phyloP scores from a whole-genome alignment of 2,329 filamentous ascomycete genomes.

The Drechslerella coelobrocha region DNA sequence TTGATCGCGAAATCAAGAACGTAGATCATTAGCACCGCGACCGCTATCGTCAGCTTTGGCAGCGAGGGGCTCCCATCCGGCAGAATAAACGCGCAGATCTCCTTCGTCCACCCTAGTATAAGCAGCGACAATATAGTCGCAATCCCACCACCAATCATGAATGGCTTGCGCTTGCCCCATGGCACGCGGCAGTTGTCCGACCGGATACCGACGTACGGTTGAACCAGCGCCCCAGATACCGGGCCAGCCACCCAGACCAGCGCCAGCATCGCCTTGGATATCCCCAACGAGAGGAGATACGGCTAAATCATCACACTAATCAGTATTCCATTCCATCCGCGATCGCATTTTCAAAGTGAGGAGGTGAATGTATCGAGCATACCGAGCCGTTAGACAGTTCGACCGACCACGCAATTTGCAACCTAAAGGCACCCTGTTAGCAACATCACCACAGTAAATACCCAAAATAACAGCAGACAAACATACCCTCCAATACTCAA shows the following conservation, averaged over 20 bases:
- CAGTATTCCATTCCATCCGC: constrained; percentile 6
- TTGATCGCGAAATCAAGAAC: constrained; percentile 94
- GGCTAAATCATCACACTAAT: constrained; percentile 58
- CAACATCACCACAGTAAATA: constrained; percentile 19
- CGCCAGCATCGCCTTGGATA: constrained; percentile 82
- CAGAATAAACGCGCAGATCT: constrained; percentile 73
- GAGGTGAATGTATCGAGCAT: constrained; percentile 54
- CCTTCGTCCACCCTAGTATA: constrained; percentile 75
- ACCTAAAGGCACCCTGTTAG: constrained; percentile 59
- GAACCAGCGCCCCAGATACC: constrained; percentile 77
- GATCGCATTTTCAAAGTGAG: not conserved
- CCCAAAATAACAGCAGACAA: constrained; percentile 11
- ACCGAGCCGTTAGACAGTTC: constrained; percentile 90
- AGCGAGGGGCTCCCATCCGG: constrained; percentile 64
- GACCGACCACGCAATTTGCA: constrained; percentile 95
- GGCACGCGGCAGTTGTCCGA: constrained; percentile 77
- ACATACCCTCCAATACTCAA: constrained; percentile 77
- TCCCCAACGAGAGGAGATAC: constrained; percentile 77
- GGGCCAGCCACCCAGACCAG: constrained; percentile 86
- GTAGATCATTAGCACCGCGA: constrained; percentile 87
- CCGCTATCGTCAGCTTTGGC: constrained; percentile 70
- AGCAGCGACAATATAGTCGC: constrained; percentile 73
- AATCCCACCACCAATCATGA: constrained; percentile 74
- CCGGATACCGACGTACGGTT: constrained; percentile 81
- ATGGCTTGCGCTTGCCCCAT: constrained; percentile 82